Evolutionary conservation across 257 asterid species (phyloP).

Genomic region (Nemophila menziesii): DNA sequence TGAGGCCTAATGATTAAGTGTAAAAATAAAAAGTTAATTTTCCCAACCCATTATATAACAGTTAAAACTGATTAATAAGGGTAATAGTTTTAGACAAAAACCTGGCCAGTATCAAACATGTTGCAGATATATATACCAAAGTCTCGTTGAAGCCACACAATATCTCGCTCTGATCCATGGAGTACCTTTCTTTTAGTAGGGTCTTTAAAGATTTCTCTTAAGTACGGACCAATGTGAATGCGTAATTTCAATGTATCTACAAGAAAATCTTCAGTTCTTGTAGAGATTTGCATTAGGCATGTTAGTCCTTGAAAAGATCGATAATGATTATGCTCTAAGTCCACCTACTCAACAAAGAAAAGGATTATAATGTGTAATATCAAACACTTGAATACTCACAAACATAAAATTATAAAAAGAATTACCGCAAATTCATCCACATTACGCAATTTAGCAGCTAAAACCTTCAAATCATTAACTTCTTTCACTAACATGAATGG

Average conservation of each 20-base stretch:
- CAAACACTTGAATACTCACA: neutral
- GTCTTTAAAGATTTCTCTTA: conserved; percentile 82
- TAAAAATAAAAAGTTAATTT: neutral
- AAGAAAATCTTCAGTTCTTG: conserved; percentile 85
- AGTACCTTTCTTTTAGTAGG: conserved; percentile 84
- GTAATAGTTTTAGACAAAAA: conserved; percentile 6
- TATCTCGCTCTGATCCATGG: conserved; percentile 95
- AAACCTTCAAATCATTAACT: conserved; percentile 76
- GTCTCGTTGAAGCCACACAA: conserved; percentile 90
- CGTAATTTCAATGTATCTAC: conserved; percentile 92
- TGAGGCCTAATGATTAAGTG: conserved; percentile 51
- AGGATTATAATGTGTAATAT: neutral
- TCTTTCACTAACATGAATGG: conserved; percentile 73
- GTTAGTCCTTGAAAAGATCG: conserved; percentile 96
- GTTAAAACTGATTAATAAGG: neutral
- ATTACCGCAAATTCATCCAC: conserved; percentile 90
- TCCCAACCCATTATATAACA: neutral
- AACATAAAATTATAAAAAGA: conserved; percentile 8
- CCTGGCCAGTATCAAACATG: conserved; percentile 99
- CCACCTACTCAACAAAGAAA: conserved; percentile 49
- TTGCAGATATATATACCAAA: conserved; percentile 95
- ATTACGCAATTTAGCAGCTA: conserved; percentile 52
- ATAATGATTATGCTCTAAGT: conserved; percentile 94
- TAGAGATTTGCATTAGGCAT: conserved; percentile 97
- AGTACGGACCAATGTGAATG: conserved; percentile 77